Evolutionary conservation across 768 basidiomycete genomes (phyloP), one percentile per base, ranked within the genome.

Genomic region (Guyanaporus albipodus): DNA sequence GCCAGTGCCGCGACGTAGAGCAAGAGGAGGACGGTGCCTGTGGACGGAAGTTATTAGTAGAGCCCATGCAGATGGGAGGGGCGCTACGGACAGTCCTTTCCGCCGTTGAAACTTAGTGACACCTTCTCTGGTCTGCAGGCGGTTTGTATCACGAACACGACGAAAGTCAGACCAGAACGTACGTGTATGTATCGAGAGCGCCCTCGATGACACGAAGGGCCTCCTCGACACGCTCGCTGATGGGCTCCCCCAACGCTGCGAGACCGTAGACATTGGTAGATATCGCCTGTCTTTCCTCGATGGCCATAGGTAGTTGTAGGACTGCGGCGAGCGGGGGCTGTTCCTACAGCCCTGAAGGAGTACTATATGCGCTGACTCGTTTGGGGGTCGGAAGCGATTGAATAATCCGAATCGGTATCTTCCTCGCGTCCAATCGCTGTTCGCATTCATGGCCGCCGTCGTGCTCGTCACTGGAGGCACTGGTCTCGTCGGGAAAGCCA

Each of bases 41-140:
- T 38, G 43, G 37, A 48, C 44, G 8, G n/a, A n/a, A n/a, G n/a
- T n/a, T n/a, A 32, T 56, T 10, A 54, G 42, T 32, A 26, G 19
- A 22, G 31, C 28, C 12, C 9, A 8, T 10, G 27, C 4, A 22
- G 22, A 26, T n/a, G 37, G 38, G 24, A 24, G 8, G 24, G 7
- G 19, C n/a, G 12, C 22, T 12, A 73, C 83, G 57, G 59, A 95
- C 96, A 99, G 62, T 99, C 96, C 66, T 99, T 99, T 42, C 96
- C 96, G 9, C 96, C 96, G 56, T 98, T 99, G 72, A 97, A 99
- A 67, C 93, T 96, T 49, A 99, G 74, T 3, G 93, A 85, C 4
- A 93, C 70, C 45, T 75, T 72, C 28, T 85, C 79, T 59, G 78
- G 74, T 40, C 91, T 89, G 64, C 47, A 46, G 43, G 42, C 43